Conservation (phyloP, 495 filamentous ascomycete species). For the Hypoxylon fuscum region DNA sequence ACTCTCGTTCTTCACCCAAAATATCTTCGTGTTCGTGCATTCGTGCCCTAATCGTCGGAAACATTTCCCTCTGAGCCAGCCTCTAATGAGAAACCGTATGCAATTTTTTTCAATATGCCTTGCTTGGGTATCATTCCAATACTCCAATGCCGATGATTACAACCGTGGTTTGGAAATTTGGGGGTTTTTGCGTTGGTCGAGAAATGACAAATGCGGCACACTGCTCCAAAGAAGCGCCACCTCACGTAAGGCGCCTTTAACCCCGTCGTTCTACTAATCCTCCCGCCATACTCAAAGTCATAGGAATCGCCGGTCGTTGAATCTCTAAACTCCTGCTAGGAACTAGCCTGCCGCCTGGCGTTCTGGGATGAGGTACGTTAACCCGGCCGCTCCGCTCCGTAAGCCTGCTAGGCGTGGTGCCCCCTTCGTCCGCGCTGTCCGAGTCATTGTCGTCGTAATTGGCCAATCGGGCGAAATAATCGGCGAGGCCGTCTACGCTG, state of each 20-base stretch:
- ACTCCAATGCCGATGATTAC: constrained; percentile 25
- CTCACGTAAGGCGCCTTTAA: constrained; percentile 2
- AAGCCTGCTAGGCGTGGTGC: constrained; percentile 48
- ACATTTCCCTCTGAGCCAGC: neutral
- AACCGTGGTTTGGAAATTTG: constrained; percentile 9
- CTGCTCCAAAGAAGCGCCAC: neutral
- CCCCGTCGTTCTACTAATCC: constrained; percentile 33
- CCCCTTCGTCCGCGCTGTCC: constrained; percentile 48
- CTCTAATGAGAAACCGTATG: constrained; percentile 27
- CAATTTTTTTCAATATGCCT: constrained; percentile 31
- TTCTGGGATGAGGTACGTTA: constrained; percentile 64
- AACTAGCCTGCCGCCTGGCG: constrained; percentile 58
- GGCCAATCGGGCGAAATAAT: constrained; percentile 79
- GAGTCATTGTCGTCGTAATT: constrained; percentile 53
- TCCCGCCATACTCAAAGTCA: constrained; percentile 41
- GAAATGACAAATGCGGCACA: neutral
- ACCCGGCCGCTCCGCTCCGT: constrained; percentile 57
- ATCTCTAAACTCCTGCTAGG: constrained; percentile 60
- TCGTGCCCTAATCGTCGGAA: constrained; percentile 2
- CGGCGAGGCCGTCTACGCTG: constrained; percentile 82
- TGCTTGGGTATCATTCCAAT: constrained; percentile 34
- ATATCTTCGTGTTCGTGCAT: constrained; percentile 8
- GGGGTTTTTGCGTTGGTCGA: neutral
- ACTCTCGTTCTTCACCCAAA: neutral
- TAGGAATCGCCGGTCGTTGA: constrained; percentile 50